Evolutionary conservation across 305 asterid genomes (phyloP), one percentile per base, ranked within the genome.

Genomic region (Salvia sclarea): DNA sequence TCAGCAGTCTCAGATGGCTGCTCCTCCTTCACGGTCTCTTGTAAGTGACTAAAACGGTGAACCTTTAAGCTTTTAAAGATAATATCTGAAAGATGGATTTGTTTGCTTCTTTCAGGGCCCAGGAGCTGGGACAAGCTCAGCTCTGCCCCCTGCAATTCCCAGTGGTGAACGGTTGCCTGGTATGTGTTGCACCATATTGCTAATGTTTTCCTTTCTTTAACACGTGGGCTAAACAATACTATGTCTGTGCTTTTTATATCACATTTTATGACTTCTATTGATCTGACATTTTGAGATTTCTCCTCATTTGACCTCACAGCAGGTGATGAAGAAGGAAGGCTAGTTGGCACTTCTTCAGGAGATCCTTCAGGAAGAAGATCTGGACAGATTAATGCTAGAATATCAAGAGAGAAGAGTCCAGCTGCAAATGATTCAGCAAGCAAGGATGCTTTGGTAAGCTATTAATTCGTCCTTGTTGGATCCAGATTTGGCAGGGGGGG

Each of bases 1-100:
- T 78, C 98, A 89, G 81, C 98, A 94, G 77, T 88, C 98, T 8
- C 98, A 91, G 80, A 81, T 86, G 84, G 84, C 95, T 48, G 85
- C 96, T 78, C 88, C 98, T 71, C 90, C 98, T 78, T 77, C 98
- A 53, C 86, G 90, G 50, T 60, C 84, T 66, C 85, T 71, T 79
- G 97, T 91, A 83, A 89, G 94, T 80, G 54, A 65, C 55, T 24
- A 28, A 31, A 64, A 22, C n/a, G n/a, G n/a, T n/a, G n/a, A n/a
- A n/a, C 14, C 50, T 55, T 61, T 60, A 44, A 66, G 9, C 11
- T 30, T 28, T 56, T 60, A 49, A 50, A 55, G 41, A 16, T 38
- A 52, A 62, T 57, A n/a, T 55, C 49, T 20, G 56, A 61, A 2
- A 53, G 43, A 37, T 56, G 24, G 45, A 38, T 70, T 48, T 56